Evolutionary conservation across 805 yeast species (phyloP).

Genomic region (Suhomyces prunicola): DNA sequence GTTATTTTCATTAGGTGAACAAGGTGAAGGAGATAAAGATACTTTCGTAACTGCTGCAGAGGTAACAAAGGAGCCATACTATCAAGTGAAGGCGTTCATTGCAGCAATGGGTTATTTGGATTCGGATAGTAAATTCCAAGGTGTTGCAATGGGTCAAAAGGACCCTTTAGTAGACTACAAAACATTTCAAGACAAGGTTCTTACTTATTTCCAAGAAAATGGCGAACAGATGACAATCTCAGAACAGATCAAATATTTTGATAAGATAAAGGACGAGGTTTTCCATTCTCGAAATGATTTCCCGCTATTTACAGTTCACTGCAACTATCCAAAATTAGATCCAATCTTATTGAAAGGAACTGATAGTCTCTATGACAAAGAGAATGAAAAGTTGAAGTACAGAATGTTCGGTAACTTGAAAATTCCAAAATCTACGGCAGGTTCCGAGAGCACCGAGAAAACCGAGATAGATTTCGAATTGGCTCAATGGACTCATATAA

Average conservation of each 20-base stretch:
- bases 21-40: constrained; percentile 23
- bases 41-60: constrained; percentile 19
- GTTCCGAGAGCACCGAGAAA: constrained; percentile 3
- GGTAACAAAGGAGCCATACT: constrained; percentile 10
- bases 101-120: constrained; percentile 29
- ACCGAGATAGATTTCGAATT: constrained; percentile 25
- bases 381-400: constrained; percentile 22
- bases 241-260: constrained; percentile 23
- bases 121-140: constrained; percentile 22
- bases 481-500: constrained; percentile 29
- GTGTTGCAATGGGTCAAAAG: constrained; percentile 26
- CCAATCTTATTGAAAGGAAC: constrained; percentile 23
- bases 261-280: constrained; percentile 14
- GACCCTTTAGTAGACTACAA: constrained; percentile 11
- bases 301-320: constrained; percentile 30
- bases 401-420: constrained; percentile 25
- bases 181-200: constrained; percentile 2
- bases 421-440: constrained; percentile 9
- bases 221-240: constrained; percentile 10
- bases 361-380: constrained; percentile 24
- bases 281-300: constrained; percentile 17
- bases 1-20: constrained; percentile 53
- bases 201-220: constrained; percentile 5
- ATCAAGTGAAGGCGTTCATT: constrained; percentile 39
- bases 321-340: constrained; percentile 37